Conservation (phyloP, 148 eudicot species). For the Amaranthus palmeri region DNA sequence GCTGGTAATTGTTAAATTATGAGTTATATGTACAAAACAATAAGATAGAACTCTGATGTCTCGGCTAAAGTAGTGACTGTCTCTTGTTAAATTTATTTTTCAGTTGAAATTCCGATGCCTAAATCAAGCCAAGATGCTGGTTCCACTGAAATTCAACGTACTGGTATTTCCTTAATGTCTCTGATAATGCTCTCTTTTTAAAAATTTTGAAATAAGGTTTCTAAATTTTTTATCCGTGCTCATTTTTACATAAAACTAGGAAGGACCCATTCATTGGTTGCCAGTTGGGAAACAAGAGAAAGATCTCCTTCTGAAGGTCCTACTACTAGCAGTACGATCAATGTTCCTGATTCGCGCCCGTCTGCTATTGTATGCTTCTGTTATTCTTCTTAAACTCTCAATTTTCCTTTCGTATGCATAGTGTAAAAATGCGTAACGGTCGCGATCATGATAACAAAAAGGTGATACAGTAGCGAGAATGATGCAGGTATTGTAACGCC, state of each 20-base stretch:
- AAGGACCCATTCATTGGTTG: slow-evolving; percentile 58
- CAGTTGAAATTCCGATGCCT: slow-evolving; percentile 64
- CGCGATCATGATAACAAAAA: too few species aligned
- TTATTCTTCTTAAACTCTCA: not conserved
- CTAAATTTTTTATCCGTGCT: slow-evolving; percentile 1
- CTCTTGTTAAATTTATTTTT: slow-evolving; percentile 14
- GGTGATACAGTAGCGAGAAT: too few species aligned
- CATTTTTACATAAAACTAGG: slow-evolving; percentile 36
- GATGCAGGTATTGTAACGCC: too few species aligned
- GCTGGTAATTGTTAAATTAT: not conserved
- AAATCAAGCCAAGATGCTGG: slow-evolving; percentile 44
- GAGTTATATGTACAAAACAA: not conserved
- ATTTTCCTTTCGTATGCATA: not conserved
- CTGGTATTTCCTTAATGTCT: slow-evolving; percentile 42
- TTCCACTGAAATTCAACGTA: slow-evolving; percentile 44
- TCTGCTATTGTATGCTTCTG: slow-evolving; percentile 43
- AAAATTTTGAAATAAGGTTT: slow-evolving; percentile 1
- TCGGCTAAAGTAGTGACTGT: slow-evolving; percentile 8
- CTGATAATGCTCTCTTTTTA: slow-evolving; percentile 3
- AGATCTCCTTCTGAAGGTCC: slow-evolving; percentile 44
- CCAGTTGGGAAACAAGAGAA: slow-evolving; percentile 75
- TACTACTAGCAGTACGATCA: slow-evolving; percentile 38
- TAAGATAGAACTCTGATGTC: not conserved
- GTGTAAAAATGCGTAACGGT: too few species aligned
- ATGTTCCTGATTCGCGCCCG: slow-evolving; percentile 37